Percentiles rank a stretch among this genome's conserved stretches.
phyloP scores from a whole-genome alignment of 139 green algal species.

The Coccomyxa sp. region DNA sequence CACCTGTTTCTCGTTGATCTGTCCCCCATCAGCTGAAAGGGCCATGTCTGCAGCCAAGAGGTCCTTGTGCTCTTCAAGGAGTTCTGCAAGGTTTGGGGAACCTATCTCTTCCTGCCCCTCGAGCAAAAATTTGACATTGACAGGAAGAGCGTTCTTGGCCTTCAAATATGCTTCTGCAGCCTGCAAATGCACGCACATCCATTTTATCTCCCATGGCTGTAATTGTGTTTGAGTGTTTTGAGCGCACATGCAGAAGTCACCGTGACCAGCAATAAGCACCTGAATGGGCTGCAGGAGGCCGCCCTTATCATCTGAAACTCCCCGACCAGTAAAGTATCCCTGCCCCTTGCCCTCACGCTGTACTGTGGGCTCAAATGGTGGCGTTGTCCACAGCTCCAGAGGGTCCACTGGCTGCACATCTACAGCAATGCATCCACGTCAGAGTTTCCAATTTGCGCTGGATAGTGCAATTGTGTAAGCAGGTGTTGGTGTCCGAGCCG shows the following conservation, averaged over 20 bases:
- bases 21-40: slow-evolving; percentile 58
- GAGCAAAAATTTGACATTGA: slow-evolving; percentile 66
- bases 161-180: slow-evolving; percentile 37
- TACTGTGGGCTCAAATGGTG: slow-evolving; percentile 42
- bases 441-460: background rate
- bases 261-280: background rate
- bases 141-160: slow-evolving; percentile 17
- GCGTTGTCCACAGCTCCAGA: slow-evolving; percentile 41
- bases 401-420: slow-evolving; percentile 70
- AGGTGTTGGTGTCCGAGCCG: background rate
- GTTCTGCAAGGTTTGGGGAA: slow-evolving; percentile 37
- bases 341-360: slow-evolving; percentile 2
- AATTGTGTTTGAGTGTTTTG: background rate
- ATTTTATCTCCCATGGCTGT: background rate
- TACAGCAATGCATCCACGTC: slow-evolving; percentile 16
- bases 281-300: slow-evolving; percentile 47
- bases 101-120: slow-evolving; percentile 60
- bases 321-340: slow-evolving; percentile 49
- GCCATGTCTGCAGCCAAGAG: slow-evolving; percentile 43
- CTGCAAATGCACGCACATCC: slow-evolving; percentile 7
- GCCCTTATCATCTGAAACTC: slow-evolving; percentile 61
- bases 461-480: background rate
- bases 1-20: slow-evolving; percentile 18
- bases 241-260: no score
- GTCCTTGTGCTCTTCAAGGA: slow-evolving; percentile 39